Percentiles rank a stretch among this genome's conserved stretches.
phyloP scores from a whole-genome alignment of 179 eudicot genomes.

The Actinidia polygama region DNA sequence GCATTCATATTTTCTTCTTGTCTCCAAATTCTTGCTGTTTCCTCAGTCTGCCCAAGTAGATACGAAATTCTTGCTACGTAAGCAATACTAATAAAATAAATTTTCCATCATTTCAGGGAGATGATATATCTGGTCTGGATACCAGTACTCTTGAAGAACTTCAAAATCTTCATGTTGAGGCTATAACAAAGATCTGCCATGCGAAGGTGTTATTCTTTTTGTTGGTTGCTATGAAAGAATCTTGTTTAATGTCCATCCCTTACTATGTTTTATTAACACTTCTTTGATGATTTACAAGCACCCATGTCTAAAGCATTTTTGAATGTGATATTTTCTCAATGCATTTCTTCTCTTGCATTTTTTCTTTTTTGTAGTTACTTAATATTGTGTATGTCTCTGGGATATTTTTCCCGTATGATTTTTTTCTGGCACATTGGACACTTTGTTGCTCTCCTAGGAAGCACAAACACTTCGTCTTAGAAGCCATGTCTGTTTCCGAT shows the following conservation, averaged over 20 bases:
- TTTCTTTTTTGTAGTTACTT: background rate
- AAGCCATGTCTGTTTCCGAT: background rate
- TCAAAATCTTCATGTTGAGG: slow-evolving; percentile 41
- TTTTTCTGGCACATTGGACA: background rate
- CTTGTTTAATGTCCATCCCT: background rate
- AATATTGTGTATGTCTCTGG: background rate
- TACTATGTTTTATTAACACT: background rate
- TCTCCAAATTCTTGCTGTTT: background rate
- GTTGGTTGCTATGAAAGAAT: background rate
- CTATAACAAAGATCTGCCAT: slow-evolving; percentile 41
- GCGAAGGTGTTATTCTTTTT: slow-evolving; percentile 31
- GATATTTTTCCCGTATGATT: background rate
- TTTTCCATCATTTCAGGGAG: slow-evolving; percentile 32
- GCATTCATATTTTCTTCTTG: background rate
- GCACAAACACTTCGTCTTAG: too few relatives aligned
- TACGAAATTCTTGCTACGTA: background rate
- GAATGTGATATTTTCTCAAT: background rate
- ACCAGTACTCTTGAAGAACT: slow-evolving; percentile 33
- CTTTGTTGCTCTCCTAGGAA: background rate
- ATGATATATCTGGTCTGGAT: slow-evolving; percentile 31
- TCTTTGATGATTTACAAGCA: background rate
- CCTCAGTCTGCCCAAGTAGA: background rate
- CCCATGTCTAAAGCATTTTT: background rate
- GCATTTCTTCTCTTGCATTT: background rate
- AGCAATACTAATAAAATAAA: background rate